phyloP scores from a whole-genome alignment of 768 basidiomycete genomes.

The Lactarius pseudohatsudake region DNA sequence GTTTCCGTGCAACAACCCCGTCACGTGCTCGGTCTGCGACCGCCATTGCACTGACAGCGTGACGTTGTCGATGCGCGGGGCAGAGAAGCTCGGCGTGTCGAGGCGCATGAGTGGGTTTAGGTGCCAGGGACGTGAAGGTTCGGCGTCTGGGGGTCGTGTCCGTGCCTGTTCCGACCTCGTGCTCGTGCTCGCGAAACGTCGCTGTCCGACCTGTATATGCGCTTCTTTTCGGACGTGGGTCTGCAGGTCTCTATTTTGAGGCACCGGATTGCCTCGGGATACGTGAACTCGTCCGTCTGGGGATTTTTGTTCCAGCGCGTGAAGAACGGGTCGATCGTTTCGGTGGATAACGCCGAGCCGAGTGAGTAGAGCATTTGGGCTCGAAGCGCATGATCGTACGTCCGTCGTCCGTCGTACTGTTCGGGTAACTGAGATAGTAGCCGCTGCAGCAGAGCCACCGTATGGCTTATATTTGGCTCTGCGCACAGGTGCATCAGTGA shows the following conservation, averaged over 20 bases:
- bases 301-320: constrained; percentile 62
- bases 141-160: constrained; percentile 56
- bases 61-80: too few relatives aligned
- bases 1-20: constrained; percentile 1
- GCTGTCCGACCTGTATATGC: constrained; percentile 50
- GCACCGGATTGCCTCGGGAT: constrained; percentile 78
- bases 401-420: constrained; percentile 88
- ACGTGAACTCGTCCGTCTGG: constrained; percentile 42
- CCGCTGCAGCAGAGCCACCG: constrained; percentile 76
- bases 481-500: constrained; percentile 18
- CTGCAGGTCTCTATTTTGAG: constrained; percentile 82
- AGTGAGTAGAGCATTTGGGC: constrained; percentile 95
- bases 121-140: constrained; percentile 41
- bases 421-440: constrained; percentile 89
- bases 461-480: constrained; percentile 97
- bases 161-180: constrained; percentile 26
- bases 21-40: not conserved
- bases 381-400: constrained; percentile 75
- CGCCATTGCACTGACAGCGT: too few relatives aligned
- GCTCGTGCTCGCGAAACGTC: constrained; percentile 27
- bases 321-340: constrained; percentile 85
- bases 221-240: constrained; percentile 68
- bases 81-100: too few relatives aligned
- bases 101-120: constrained; percentile 34
- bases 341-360: constrained; percentile 81